Evolutionary conservation across 179 eudicot genomes (phyloP), one percentile per base, ranked within the genome.

Genomic region (Drosera spatulata): DNA sequence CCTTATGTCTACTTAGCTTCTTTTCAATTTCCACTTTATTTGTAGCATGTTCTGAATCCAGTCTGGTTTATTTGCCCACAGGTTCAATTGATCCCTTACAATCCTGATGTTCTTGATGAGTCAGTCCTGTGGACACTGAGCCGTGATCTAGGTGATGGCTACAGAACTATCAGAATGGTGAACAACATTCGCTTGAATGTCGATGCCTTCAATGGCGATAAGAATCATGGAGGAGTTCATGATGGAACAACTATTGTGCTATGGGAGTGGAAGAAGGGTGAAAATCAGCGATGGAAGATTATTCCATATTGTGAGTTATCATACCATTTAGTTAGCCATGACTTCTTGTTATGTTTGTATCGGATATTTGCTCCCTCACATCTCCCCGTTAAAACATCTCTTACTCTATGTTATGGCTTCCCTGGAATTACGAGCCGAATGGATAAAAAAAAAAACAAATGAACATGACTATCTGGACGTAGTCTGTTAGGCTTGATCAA

Each of bases 251-350:
- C 50, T 2, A 60, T 90, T 57, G 85, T 81, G 38, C 82, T 87
- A 45, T 90, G 83, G 79, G 85, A 81, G 58, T 77, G 81, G 69
- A 69, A 70, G 67, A 87, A 90, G 68, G 93, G 86, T 2, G 95
- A 87, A 3, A 90, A 90, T 57, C 93, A 85, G 62, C 80, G 82
- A 40, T 90, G 97, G 97, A 87, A 81, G 75, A 73, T 87, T 22
- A 65, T 57, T 48, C 93, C 76, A 51, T 73, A 76, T 64, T 85
- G 95, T 88, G 78, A 83, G 84, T 69, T 22, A 22, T 22, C 33
- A 22, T 0, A 22, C 33, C 33, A 22, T 22, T 22, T 22, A 22
- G 33, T 22, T 22, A 22, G 1, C 33, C 33, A 22, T 22, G 33
- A 22, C 33, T 22, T 22, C 1, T 22, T 22, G 33, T 22, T 22